Percentiles rank a stretch among this genome's conserved stretches.
phyloP scores from a whole-genome alignment of 192 early-diverging fungal genomes.

The Dissophora globulifera region DNA sequence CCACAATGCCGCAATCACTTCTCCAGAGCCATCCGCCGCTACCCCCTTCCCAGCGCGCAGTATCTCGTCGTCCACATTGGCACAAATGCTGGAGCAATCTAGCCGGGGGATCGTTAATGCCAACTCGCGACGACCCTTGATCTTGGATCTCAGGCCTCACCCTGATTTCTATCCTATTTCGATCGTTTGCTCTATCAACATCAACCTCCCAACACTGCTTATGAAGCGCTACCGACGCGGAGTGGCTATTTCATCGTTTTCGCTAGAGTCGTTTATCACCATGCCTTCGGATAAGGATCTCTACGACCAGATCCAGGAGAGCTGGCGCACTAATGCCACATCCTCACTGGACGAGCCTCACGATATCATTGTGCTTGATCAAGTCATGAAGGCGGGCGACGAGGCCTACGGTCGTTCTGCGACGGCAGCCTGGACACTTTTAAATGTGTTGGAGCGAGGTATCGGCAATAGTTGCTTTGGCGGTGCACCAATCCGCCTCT shows the following conservation, averaged over 20 bases:
- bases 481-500: constrained; percentile 28
- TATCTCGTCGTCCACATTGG: constrained; percentile 19
- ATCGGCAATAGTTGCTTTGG: constrained; percentile 19
- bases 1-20: constrained; percentile 5
- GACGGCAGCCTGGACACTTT: constrained; percentile 60
- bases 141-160: constrained; percentile 58
- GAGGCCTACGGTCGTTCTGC: constrained; percentile 53
- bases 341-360: constrained; percentile 1
- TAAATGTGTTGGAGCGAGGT: constrained; percentile 59
- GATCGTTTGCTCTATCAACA: constrained; percentile 59
- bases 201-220: constrained; percentile 63
- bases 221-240: constrained; percentile 61
- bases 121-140: constrained; percentile 36
- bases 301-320: constrained; percentile 50
- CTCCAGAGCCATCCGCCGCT: constrained; percentile 11
- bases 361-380: constrained; percentile 60
- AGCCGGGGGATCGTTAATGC: constrained; percentile 18
- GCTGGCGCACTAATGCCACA: constrained; percentile 9
- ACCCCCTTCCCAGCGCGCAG: constrained; percentile 20
- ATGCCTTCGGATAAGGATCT: constrained; percentile 59
- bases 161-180: constrained; percentile 51
- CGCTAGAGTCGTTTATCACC: constrained; percentile 65
- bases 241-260: constrained; percentile 59
- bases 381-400: constrained; percentile 56
- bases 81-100: constrained; percentile 21